Evolutionary conservation across 805 yeast genomes (phyloP), one percentile per base, ranked within the genome.

Genomic region (Candida chilensis): DNA sequence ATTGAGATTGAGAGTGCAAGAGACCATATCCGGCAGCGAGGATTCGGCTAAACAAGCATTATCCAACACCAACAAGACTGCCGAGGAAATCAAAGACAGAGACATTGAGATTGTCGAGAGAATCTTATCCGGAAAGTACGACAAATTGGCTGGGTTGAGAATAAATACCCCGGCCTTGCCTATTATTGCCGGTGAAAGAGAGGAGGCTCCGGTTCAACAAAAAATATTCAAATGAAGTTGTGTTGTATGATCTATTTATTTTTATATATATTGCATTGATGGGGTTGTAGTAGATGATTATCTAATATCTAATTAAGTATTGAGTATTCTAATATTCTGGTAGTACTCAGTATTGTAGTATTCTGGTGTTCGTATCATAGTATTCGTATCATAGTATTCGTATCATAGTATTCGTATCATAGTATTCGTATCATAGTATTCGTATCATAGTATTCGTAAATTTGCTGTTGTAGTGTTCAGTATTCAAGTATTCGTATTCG

Each of bases 81-180:
- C 54, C 30, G 74, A 67, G 37, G 83, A 76, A 48, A 63, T 72
- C 38, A 67, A 67, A 48, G 73, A 71, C 49, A 71, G 84, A 51
- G 94, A 84, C 54, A 82, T 76, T 40, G 63, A 81, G 45, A 78
- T 84, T 37, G 77, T 85, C 40, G 90, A 86, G 42, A 70, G 92
- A 52, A 81, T 84, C 41, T 66, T 84, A 47, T 71, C 78, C 35
- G 94, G 94, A 36, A 92, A 85, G 50, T 84, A 85, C 57, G 94
- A 84, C 57, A 75, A 65, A 45, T 60, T 77, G 45, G 67, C 74
- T 17, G 71, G 70, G 32, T 61, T 77, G 47, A 74, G 71, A 60
- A 61, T 64, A 46, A 71, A 69, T 38, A 39, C 53, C 38, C 64
- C 67, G n/a, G 24, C 20, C 13, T 26, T 26, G 13, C 25, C 25